Percentiles rank a stretch among this genome's conserved stretches.
Evolutionary conservation across 805 yeast species (phyloP).

Genomic region (Saitoella complicata): DNA sequence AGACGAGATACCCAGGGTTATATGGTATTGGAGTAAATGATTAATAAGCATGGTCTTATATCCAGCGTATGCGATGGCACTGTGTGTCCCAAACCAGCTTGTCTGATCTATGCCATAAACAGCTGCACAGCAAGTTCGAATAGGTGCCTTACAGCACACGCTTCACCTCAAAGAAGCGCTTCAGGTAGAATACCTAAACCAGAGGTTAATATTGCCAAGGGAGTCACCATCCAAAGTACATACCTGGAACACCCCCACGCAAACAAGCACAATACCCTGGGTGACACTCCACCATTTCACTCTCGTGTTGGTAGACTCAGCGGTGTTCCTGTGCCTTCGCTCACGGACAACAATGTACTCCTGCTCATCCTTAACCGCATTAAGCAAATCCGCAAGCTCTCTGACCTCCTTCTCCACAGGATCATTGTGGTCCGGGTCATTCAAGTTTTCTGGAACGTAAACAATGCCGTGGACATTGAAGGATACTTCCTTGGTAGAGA

Average conservation of each 20-base stretch:
- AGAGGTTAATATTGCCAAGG: too few species aligned
- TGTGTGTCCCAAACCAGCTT: too few species aligned
- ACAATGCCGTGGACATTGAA: slow-evolving; percentile 90
- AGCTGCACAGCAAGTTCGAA: too few species aligned
- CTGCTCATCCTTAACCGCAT: slow-evolving; percentile 78
- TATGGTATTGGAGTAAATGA: too few species aligned
- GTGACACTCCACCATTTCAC: slow-evolving; percentile 96
- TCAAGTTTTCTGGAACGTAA: slow-evolving; percentile 51
- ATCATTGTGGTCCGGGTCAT: slow-evolving; percentile 40
- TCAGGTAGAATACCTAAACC: slow-evolving; percentile 49
- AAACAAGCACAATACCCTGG: slow-evolving; percentile 73
- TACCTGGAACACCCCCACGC: slow-evolving; percentile 76
- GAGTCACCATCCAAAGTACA: too few species aligned
- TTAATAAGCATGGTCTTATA: too few species aligned
- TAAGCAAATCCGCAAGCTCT: slow-evolving; percentile 55
- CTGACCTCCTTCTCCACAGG: slow-evolving; percentile 65
- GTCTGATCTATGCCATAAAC: too few species aligned
- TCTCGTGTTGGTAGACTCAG: slow-evolving; percentile 90
- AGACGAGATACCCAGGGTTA: too few species aligned
- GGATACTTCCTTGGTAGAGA: slow-evolving; percentile 75
- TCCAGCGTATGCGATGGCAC: too few species aligned
- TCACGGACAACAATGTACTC: slow-evolving; percentile 88
- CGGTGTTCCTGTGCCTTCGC: slow-evolving; percentile 95
- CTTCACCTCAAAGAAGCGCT: slow-evolving; percentile 89
- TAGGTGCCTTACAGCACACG: slow-evolving; percentile 45